These are phyloP conservation scores for Aspergillus sojae DNA, from an alignment of 2,329 filamentous ascomycete genomes.

Conservation along the genomic window DNA sequence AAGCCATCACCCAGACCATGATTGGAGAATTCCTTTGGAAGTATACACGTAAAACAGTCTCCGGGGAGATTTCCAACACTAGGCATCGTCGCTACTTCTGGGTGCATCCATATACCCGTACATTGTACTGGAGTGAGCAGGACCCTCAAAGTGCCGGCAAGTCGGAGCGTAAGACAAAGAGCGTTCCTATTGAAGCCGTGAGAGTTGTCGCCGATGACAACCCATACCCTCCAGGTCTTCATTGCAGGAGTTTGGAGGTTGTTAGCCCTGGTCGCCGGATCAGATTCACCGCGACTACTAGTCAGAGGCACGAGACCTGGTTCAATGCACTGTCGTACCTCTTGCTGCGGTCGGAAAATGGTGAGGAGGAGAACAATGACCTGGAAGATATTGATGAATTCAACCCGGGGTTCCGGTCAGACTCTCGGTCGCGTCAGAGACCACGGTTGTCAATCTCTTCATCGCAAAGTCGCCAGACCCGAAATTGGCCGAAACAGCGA, in stretches of 20 bases:
- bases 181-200: slow-evolving; percentile 89
- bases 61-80: slow-evolving; percentile 83
- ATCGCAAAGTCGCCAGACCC: slow-evolving; percentile 73
- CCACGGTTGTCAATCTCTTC: slow-evolving; percentile 70
- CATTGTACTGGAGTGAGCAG: slow-evolving; percentile 92
- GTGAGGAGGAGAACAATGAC: slow-evolving; percentile 60
- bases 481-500: slow-evolving; percentile 63
- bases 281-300: slow-evolving; percentile 92
- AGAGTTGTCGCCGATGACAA: slow-evolving; percentile 93
- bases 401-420: slow-evolving; percentile 66
- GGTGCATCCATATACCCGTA: slow-evolving; percentile 97
- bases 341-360: slow-evolving; percentile 67
- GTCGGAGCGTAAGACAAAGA: slow-evolving; percentile 78
- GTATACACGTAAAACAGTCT: slow-evolving; percentile 93
- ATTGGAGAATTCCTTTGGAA: slow-evolving; percentile 99
- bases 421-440: slow-evolving; percentile 59
- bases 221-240: slow-evolving; percentile 88
- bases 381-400: slow-evolving; percentile 73
- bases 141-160: slow-evolving; percentile 82
- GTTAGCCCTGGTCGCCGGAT: slow-evolving; percentile 85
- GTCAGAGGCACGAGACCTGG: slow-evolving; percentile 96
- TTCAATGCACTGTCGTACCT: slow-evolving; percentile 96
- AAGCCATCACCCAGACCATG: slow-evolving; percentile 99
- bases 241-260: slow-evolving; percentile 90
- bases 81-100: slow-evolving; percentile 96